These are phyloP conservation scores for Catharanthus roseus DNA, from an alignment of 257 asterid species.

Conservation along the genomic window DNA sequence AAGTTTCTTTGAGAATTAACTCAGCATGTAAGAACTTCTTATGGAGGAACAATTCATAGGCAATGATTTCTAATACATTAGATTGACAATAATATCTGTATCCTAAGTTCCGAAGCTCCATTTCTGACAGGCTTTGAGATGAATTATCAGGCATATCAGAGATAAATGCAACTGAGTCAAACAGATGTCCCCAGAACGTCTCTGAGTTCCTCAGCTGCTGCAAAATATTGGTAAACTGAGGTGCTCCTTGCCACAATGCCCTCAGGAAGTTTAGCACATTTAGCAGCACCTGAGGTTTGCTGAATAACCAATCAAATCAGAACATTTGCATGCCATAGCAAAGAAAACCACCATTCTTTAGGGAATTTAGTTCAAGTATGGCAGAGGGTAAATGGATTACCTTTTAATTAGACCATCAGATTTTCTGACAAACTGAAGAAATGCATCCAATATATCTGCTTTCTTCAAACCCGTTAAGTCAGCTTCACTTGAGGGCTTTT, in stretches of 20 bases:
- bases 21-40: constrained; percentile 61
- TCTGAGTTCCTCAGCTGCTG: constrained; percentile 54
- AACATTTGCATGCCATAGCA: not conserved
- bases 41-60: constrained; percentile 72
- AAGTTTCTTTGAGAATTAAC: constrained; percentile 36
- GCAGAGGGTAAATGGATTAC: constrained; percentile 25
- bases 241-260: constrained; percentile 94
- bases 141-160: constrained; percentile 25
- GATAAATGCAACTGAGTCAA: constrained; percentile 39
- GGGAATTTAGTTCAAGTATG: not conserved
- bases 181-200: constrained; percentile 66
- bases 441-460: constrained; percentile 37
- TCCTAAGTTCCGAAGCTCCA: constrained; percentile 39
- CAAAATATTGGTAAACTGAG: constrained; percentile 64
- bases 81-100: constrained; percentile 53
- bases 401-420: constrained; percentile 58
- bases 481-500: constrained; percentile 31
- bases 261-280: constrained; percentile 63
- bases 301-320: constrained; percentile 27
- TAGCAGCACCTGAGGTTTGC: constrained; percentile 52
- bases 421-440: constrained; percentile 47
- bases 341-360: not conserved
- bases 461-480: constrained; percentile 33
- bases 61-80: constrained; percentile 60
- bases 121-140: constrained; percentile 33